A percentile compares a stretch with the other conserved stretches of the same genome.
phyloP scores from a whole-genome alignment of 352 stramenopile species.

The Achlya hypogyna region DNA sequence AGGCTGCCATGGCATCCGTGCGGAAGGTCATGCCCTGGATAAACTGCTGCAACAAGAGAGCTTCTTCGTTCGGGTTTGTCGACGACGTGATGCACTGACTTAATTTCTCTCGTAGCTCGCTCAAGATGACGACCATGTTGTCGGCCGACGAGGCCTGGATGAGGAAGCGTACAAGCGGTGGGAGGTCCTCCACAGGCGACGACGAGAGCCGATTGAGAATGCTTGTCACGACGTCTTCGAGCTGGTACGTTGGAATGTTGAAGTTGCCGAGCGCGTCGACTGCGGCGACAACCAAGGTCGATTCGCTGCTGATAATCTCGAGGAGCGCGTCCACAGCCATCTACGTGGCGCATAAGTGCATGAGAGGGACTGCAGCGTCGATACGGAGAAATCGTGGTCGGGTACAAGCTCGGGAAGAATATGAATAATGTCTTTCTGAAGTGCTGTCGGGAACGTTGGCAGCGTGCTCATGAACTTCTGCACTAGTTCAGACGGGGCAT shows the following conservation, averaged over 20 bases:
- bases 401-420: constrained; percentile 51
- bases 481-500: constrained; percentile 34
- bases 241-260: constrained; percentile 40
- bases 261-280: constrained; percentile 60
- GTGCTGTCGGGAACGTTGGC: constrained; percentile 30
- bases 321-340: constrained; percentile 40
- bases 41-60: constrained; percentile 37
- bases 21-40: constrained; percentile 48
- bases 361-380: neutral
- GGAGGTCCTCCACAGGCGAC: constrained; percentile 37
- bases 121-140: constrained; percentile 32
- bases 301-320: constrained; percentile 44
- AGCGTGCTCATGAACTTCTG: constrained; percentile 45
- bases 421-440: constrained; percentile 60
- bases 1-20: constrained; percentile 37
- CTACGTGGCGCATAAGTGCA: constrained; percentile 19
- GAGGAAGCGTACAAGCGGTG: constrained; percentile 54
- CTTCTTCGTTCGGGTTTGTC: constrained; percentile 31
- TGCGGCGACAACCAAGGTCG: constrained; percentile 38
- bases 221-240: constrained; percentile 27
- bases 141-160: constrained; percentile 35
- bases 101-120: constrained; percentile 39
- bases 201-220: constrained; percentile 43
- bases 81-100: constrained; percentile 22
- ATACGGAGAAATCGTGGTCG: constrained; percentile 35